Evolutionary conservation across 192 early-diverging fungal genomes (phyloP), one percentile per base, ranked within the genome.

Genomic region (Umbelopsis isabellina): DNA sequence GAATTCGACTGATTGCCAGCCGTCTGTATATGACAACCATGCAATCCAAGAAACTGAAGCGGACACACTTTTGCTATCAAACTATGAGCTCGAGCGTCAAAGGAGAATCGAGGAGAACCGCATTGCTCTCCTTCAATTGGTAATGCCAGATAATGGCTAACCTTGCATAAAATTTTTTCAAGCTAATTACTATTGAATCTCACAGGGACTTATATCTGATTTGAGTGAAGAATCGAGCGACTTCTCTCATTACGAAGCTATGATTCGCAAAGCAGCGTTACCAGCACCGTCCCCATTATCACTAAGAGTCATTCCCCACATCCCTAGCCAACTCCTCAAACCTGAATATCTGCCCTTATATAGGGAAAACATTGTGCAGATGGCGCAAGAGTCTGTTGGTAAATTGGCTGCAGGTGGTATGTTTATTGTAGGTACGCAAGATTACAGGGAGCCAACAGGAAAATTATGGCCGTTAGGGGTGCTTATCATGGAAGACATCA

Each of bases 141-240:
- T 89, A 80, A 72, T 50, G 1, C 13, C 1, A 15, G 37, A 41
- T 6, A 2, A 1, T 6, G 37, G 37, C 6, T 41, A 10, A 4
- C 37, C 0, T 41, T 41, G 5, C 37, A 41, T 41, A 41, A 5
- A 49, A 13, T 46, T n/a, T 48, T 51, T 68, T 61, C 52, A 30
- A 30, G 27, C 27, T 68, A 37, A 44, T 68, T 41, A 21, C 25
- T 51, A 12, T 49, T 65, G 20, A 23, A 21, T 37, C 22, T 64
- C 65, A 25, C 33, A 86, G 83, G 94, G 94, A 0, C 75, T 95
- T 11, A 87, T 93, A 11, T 94, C 93, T 7, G 93, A 94, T 33
- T 73, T 96, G 45, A 89, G 91, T 75, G 91, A 94, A 66, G 86
- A 89, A 48, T 88, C 87, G n/a, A 88, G 85, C 30, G 92, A 94